These are phyloP conservation scores for Exserohilum turcica DNA, from an alignment of 2,329 filamentous ascomycete species.

Conservation along the genomic window DNA sequence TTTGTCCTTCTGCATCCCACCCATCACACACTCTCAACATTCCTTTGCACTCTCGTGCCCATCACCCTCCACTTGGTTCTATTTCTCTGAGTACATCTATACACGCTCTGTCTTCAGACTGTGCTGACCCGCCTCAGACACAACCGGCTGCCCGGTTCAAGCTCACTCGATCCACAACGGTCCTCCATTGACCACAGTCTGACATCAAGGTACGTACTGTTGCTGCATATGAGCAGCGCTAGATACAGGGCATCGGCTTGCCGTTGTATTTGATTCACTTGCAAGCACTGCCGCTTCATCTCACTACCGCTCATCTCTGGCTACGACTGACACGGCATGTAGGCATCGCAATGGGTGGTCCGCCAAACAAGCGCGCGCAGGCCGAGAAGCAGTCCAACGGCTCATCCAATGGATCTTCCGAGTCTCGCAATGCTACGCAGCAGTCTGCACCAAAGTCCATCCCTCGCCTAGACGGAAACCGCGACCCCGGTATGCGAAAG, in stretches of 20 bases:
- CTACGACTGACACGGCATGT: conserved; percentile 24
- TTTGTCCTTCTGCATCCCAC: conserved; percentile 4
- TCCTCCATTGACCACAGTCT: conserved; percentile 8
- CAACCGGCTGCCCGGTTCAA: conserved; percentile 15
- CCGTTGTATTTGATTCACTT: neutral
- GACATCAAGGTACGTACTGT: conserved; percentile 21
- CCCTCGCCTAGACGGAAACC: conserved; percentile 43
- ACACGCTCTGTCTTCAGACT: conserved; percentile 11
- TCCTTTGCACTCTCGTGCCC: conserved; percentile 3
- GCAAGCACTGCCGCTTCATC: neutral
- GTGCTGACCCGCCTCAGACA: conserved; percentile 21
- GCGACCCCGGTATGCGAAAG: conserved; percentile 29
- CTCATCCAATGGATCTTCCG: conserved; percentile 35
- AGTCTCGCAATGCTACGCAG: conserved; percentile 32
- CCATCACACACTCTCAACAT: conserved; percentile 3
- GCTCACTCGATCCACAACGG: conserved; percentile 4
- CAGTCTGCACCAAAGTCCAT: conserved; percentile 37
- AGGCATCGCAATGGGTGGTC: conserved; percentile 45
- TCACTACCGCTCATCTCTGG: neutral
- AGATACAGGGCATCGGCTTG: neutral
- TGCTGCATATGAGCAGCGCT: neutral
- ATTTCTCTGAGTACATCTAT: conserved; percentile 13
- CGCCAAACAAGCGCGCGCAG: conserved; percentile 43
- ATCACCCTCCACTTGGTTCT: conserved; percentile 1
- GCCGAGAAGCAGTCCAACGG: conserved; percentile 33